Conservation (phyloP, 805 yeast genomes). For the Blastobotrys chiropterorum region DNA sequence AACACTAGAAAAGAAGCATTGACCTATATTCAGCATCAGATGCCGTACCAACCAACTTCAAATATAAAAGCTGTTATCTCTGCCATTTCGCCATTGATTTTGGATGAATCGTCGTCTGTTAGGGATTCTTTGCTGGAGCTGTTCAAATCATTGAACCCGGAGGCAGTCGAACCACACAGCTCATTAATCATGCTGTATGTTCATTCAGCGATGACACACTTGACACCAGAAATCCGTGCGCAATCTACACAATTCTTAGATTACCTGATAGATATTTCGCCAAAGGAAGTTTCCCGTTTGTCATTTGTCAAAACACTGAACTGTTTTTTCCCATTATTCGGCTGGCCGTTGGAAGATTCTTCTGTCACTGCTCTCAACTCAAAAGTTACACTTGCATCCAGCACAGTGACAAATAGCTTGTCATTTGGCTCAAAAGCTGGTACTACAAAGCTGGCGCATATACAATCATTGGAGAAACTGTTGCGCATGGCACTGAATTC, state of each 20-base stretch:
- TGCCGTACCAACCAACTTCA: conserved; percentile 33
- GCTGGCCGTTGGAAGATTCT: conserved; percentile 53
- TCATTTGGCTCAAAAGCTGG: conserved; percentile 21
- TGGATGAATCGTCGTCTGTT: conserved; percentile 63
- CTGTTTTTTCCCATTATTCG: conserved; percentile 61
- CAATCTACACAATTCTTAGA: conserved; percentile 67
- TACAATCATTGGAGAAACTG: conserved; percentile 38
- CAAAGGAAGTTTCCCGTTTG: conserved; percentile 50
- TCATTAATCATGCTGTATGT: conserved; percentile 53
- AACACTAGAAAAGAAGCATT: conserved; percentile 69
- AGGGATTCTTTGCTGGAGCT: conserved; percentile 51
- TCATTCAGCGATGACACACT: conserved; percentile 91
- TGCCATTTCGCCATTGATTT: conserved; percentile 53
- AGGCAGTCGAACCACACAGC: conserved; percentile 32
- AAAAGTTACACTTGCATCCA: conserved; percentile 21
- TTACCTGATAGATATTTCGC: conserved; percentile 49
- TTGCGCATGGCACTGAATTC: conserved; percentile 39
- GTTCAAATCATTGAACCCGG: conserved; percentile 20
- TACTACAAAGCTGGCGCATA: conserved; percentile 24
- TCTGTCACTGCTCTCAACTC: conserved; percentile 19
- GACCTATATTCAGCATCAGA: conserved; percentile 40
- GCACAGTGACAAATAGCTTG: conserved; percentile 31
- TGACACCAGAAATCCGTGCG: conserved; percentile 64
- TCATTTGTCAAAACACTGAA: conserved; percentile 66
- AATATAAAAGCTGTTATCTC: conserved; percentile 51